Percentiles rank a stretch among this genome's conserved stretches.
Evolutionary conservation across 2,329 filamentous ascomycete species (phyloP).

Genomic region (Fusarium sp.): DNA sequence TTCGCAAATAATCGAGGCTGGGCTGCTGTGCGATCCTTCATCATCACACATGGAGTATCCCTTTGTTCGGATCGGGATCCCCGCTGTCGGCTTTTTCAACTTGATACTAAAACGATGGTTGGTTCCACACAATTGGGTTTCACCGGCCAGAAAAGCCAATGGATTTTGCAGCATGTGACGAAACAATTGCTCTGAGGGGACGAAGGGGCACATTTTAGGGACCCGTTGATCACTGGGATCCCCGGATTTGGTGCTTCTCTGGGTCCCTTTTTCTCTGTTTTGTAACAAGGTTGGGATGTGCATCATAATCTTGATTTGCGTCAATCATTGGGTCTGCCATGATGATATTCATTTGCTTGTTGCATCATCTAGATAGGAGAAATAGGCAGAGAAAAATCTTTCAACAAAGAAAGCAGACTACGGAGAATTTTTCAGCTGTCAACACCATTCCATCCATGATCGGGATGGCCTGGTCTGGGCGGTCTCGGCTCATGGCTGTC

Average conservation of each 20-base stretch:
- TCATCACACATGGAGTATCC: slow-evolving; percentile 14
- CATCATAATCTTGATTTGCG: slow-evolving; percentile 36
- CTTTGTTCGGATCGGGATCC: slow-evolving; percentile 32
- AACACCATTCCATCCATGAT: not conserved
- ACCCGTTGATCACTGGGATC: slow-evolving; percentile 17
- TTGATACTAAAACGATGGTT: not conserved
- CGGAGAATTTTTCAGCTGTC: not conserved
- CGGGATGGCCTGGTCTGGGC: slow-evolving; percentile 3
- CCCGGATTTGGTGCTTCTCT: slow-evolving; percentile 14
- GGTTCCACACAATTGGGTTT: slow-evolving; percentile 44
- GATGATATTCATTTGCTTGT: slow-evolving; percentile 24
- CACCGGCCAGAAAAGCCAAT: slow-evolving; percentile 20
- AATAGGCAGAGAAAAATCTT: not conserved
- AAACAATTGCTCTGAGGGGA: slow-evolving; percentile 19
- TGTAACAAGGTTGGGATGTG: slow-evolving; percentile 13
- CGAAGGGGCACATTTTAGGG: slow-evolving; percentile 12
- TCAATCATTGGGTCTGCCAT: slow-evolving; percentile 27
- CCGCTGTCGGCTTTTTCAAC: not conserved
- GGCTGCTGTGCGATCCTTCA: slow-evolving; percentile 4
- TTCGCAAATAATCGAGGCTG: slow-evolving; percentile 22
- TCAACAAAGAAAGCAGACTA: not conserved
- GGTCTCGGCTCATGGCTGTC: slow-evolving; percentile 4
- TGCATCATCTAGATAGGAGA: not conserved
- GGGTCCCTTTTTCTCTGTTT: slow-evolving; percentile 20
- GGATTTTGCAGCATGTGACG: slow-evolving; percentile 25